Base-by-base conservation (phyloP, 371 early-diverging fungal genomes). In the Zancudomyces culisetae region DNA sequence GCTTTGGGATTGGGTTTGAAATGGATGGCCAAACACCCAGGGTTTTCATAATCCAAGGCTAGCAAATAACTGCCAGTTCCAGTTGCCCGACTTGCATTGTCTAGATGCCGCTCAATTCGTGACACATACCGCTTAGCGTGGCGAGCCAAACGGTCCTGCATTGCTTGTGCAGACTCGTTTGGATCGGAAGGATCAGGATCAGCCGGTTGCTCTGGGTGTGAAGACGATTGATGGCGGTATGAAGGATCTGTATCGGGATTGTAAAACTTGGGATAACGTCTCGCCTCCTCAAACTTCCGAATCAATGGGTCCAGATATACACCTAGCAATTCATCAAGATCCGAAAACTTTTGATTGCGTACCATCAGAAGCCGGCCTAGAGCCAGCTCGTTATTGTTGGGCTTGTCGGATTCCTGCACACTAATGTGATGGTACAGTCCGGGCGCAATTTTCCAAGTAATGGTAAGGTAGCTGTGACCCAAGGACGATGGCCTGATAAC, bases 401-500 rank as follows among this genome's bases (percentile, higher is more conserved):
- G 75, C 62, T 81, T 78, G 54, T 77, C 75, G 41, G 69, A 53
- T 58, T 90, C 90, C 13, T 76, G 57, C n/a, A 94, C 80, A 56
- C 88, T 87, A 35, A 95, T 70, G 62, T 96, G 96, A 60, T 90
- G 88, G 69, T 76, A 90, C 21, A 91, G 62, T 1, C 63, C 75
- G 21, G 86, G 81, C 42, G 74, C 83, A 13, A 93, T 77, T 57
- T 93, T 92, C 89, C 92, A 94, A 2, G 92, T 92, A 26, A 95
- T 78, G 0, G 86, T 80, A 19, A 98, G 70, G 60, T 89, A 87
- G 58, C 87, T 79, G 23, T 70, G 65, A 12, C 93, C 92, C 12
- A 79, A 76, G 2, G 86, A 84, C 15, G 93, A 92, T 0, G 95
- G 94, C 20, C 96, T 80, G 50, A 98, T 82, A 13, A 98, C 84